Base-by-base conservation (phyloP, 768 basidiomycete species). In the Gloeostereum incarnatum region DNA sequence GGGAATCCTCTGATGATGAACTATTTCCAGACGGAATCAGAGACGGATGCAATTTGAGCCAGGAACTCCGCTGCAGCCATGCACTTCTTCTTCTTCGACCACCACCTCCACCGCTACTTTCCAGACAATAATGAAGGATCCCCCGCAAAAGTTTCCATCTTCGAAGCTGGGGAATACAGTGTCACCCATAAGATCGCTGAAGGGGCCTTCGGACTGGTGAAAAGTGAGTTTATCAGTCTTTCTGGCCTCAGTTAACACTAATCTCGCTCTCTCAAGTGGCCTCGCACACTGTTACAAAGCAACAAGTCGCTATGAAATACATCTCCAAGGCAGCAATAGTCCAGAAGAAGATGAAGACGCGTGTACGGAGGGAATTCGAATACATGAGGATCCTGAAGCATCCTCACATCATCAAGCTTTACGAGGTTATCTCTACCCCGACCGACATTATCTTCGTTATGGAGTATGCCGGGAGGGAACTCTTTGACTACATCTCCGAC, bases 391-490 rank as follows among this genome's bases (percentile, higher is more conserved):
- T 88, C 25, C 75, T 99, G n/a, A 70, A 89, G 27, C 96, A 99
- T 57, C 83, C 94, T 0, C 94, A 99, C 55, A 97, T 99, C 58
- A 86, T 97, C 70, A 98, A 98, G 62, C 73, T 98, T 92, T 87
- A 88, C 52, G 85, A 87, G 55, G 82, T 84, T 27, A 96, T 98
- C 48, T 91, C 89, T 6, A 96, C 93, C 0, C 79, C 88, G 0
- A 87, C 84, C 1, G 91, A 98, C 56, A 96, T 99, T 50, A 93
- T 99, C 56, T 96, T 99, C 62, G 96, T 99, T 21, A 80, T 98
- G 39, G 96, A 99, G 58, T 97, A 81, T 57, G 94, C 92, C 2
- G 86, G 87, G 0, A 92, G 91, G 44, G 96, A 99, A 52, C 74
- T 99, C 5, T 99, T 99, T 72, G 91, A 98, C 60, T 96, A 93